Base-by-base conservation (phyloP, 495 filamentous ascomycete genomes). In the Trichoderma reesei region DNA sequence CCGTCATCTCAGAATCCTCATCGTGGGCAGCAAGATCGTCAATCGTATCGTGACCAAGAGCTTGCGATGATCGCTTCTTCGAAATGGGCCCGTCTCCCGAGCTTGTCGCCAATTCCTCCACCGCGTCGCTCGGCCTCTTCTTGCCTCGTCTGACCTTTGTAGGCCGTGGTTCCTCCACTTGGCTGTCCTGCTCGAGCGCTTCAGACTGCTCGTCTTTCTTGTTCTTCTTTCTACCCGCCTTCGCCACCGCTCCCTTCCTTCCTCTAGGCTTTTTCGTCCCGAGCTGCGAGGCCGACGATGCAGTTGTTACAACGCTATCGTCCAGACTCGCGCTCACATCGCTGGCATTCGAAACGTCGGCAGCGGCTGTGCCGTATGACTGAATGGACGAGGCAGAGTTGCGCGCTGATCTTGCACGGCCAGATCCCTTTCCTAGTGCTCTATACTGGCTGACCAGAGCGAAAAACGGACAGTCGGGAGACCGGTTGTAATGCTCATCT, bases 391-490 rank as follows among this genome's bases (percentile, higher is more conserved):
- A 76, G 36, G 90, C 82, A 13, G 89, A 88, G 20, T 80, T 80
- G 69, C 88, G 90, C 41, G 90, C 92, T 56, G 75, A 71, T 8
- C 14, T 56, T 56, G 26, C 51, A 56, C 51, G 51, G 11, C 26
- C 26, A 56, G 51, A 56, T 3, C 14, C 14, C 8, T 56, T 56
- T n/a, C 51, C 51, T 6, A 56, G 31, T 5, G 61, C 38, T 6
- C 41, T 63, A 31, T 41, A 74, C 33, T 80, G 75, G 64, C 74
- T 74, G 62, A 79, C 69, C 11, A 83, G 71, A 16, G 78, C 76
- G 69, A 98, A 97, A 78, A 97, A 98, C 16, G 83, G 77, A 72
- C 94, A 98, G 39, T 87, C 79, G 1, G 89, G 82, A 3, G 87
- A 87, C 62, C 94, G 88, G 26, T 84, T 84, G 66, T 83, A 82